Percentiles rank a stretch among this genome's conserved stretches.
These are phyloP conservation scores for Hibiscus tridactylites DNA, from an alignment of 345 rosid species.

Conservation along the genomic window DNA sequence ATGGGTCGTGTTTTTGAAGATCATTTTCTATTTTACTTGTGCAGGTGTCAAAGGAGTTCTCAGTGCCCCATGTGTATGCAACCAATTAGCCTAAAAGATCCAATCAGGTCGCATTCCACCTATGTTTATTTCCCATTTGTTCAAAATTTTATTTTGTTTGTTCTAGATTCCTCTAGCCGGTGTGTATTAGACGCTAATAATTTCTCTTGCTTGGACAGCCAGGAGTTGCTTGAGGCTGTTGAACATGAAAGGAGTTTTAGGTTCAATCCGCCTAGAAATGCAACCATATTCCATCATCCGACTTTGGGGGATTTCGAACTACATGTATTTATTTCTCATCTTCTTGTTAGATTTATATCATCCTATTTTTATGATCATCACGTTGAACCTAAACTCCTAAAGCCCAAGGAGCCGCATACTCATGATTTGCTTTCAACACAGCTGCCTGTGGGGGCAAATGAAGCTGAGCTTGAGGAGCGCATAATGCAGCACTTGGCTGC, in stretches of 20 bases:
- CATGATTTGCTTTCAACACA: constrained; percentile 25
- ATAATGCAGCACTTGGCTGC: constrained; percentile 90
- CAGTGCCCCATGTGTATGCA: constrained; percentile 99
- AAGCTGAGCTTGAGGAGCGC: constrained; percentile 89
- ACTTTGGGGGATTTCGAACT: constrained; percentile 40
- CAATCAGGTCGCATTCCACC: constrained; percentile 43
- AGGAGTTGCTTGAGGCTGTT: not conserved
- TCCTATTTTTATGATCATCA: not conserved
- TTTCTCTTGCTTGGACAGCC: not conserved
- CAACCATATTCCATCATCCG: not conserved
- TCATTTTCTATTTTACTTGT: not conserved
- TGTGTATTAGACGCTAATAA: not conserved
- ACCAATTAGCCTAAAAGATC: constrained; percentile 79
- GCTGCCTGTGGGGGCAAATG: constrained; percentile 61
- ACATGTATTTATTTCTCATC: constrained; percentile 44
- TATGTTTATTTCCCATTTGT: not conserved
- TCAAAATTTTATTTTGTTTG: not conserved
- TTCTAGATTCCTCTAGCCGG: not conserved
- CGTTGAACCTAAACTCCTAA: not conserved
- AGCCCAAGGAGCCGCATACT: constrained; percentile 3
- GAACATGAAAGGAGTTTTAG: not conserved
- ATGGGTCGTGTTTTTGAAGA: too few relatives aligned
- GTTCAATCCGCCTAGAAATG: not conserved
- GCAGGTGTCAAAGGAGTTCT: constrained; percentile 51
- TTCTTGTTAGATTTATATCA: not conserved